A percentile compares a stretch with the other conserved stretches of the same genome.
Conservation (phyloP, 1,284 basidiomycete species). For the Malassezia sp. region DNA sequence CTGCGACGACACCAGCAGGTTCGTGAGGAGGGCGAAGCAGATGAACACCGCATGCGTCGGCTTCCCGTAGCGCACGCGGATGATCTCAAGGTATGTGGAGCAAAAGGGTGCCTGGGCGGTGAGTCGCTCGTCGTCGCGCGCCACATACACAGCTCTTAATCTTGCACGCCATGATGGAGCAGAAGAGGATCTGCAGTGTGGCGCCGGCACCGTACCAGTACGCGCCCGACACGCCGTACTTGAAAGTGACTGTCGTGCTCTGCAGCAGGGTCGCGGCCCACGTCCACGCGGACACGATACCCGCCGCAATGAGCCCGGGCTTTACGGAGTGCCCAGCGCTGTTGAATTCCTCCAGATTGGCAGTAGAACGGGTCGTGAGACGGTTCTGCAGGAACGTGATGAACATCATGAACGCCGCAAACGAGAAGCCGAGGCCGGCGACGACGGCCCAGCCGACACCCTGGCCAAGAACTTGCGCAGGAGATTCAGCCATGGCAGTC, state of each 20-base stretch:
- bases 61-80: conserved; percentile 61
- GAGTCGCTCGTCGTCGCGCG: too few species aligned
- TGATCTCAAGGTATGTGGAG: conserved; percentile 59
- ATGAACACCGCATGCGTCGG: conserved; percentile 64
- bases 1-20: conserved; percentile 47
- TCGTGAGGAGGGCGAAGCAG: conserved; percentile 65
- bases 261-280: conserved; percentile 54
- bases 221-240: conserved; percentile 18
- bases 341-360: conserved; percentile 39
- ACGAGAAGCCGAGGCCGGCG: conserved; percentile 30
- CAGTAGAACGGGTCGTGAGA: conserved; percentile 24
- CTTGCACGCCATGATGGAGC: conserved; percentile 50
- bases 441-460: conserved; percentile 44
- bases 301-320: conserved; percentile 76
- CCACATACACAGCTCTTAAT: conserved; percentile 57
- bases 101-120: conserved; percentile 55
- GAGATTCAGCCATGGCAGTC: conserved; percentile 2
- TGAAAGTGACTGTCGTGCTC: conserved; percentile 52
- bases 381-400: conserved; percentile 35
- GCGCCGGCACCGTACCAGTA: conserved; percentile 39
- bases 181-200: conserved; percentile 61
- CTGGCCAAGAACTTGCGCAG: conserved; percentile 25
- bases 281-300: conserved; percentile 58
- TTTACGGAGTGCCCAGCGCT: conserved; percentile 50
- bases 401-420: conserved; percentile 30